Evolutionary conservation across 2,329 filamentous ascomycete genomes (phyloP).

Genomic region (Clarireedia paspali): DNA sequence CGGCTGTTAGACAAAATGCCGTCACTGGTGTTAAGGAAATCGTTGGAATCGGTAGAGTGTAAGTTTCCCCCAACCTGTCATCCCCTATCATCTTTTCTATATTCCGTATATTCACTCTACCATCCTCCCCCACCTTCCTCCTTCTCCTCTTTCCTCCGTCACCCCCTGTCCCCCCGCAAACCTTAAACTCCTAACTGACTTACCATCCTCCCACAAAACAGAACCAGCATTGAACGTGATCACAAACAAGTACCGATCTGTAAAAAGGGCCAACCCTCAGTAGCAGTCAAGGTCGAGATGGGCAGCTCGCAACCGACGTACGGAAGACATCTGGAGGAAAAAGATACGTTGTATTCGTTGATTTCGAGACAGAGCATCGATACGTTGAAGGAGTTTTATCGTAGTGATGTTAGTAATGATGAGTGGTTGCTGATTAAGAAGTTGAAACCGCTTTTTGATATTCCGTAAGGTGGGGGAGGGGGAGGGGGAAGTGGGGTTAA

Average conservation of each 20-base stretch:
- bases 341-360: conserved; percentile 77
- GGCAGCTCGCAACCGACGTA: conserved; percentile 88
- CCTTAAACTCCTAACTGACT: conserved; percentile 2
- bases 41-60: conserved; percentile 76
- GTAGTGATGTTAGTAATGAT: conserved; percentile 77
- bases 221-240: conserved; percentile 93
- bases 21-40: conserved; percentile 78
- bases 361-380: conserved; percentile 88
- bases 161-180: background rate
- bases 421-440: conserved; percentile 95
- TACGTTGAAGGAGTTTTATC: conserved; percentile 92
- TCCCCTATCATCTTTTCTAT: too few species aligned
- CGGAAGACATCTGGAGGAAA: conserved; percentile 89
- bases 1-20: conserved; percentile 74
- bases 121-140: background rate
- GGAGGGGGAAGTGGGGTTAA: background rate
- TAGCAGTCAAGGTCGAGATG: conserved; percentile 95
- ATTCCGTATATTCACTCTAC: background rate
- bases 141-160: background rate
- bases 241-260: conserved; percentile 90
- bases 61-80: conserved; percentile 14
- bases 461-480: conserved; percentile 34
- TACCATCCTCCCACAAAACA: conserved; percentile 34
- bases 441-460: conserved; percentile 90
- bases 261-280: conserved; percentile 95